These are phyloP conservation scores for Colletotrichum magnum DNA, from an alignment of 2,329 filamentous ascomycete species.

Conservation along the genomic window DNA sequence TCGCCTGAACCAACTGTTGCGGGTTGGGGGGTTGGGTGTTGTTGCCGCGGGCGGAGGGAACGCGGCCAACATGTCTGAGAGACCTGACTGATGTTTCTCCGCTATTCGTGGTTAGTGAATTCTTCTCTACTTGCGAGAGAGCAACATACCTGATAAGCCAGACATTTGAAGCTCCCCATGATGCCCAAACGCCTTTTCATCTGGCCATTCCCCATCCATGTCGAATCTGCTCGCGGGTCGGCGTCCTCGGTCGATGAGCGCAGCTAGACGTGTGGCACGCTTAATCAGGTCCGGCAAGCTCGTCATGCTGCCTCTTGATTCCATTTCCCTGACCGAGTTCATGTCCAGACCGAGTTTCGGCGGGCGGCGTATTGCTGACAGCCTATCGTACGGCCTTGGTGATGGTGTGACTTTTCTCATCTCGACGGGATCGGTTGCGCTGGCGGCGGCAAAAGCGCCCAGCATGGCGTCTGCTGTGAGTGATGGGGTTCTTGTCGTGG, in stretches of 20 bases:
- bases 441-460: slow-evolving; percentile 65
- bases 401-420: slow-evolving; percentile 45
- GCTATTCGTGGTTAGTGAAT: slow-evolving; percentile 47
- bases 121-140: background rate
- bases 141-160: slow-evolving; percentile 49
- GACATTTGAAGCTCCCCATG: slow-evolving; percentile 57
- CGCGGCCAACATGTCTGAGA: slow-evolving; percentile 76
- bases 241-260: slow-evolving; percentile 87
- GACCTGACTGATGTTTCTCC: slow-evolving; percentile 64
- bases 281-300: slow-evolving; percentile 92
- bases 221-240: slow-evolving; percentile 73
- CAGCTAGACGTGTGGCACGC: slow-evolving; percentile 87
- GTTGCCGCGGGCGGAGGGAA: slow-evolving; percentile 72
- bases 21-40: slow-evolving; percentile 63
- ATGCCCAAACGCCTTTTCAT: slow-evolving; percentile 56
- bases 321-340: slow-evolving; percentile 83
- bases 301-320: slow-evolving; percentile 89
- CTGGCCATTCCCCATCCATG: slow-evolving; percentile 62
- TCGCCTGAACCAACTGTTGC: slow-evolving; percentile 59
- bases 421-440: slow-evolving; percentile 58
- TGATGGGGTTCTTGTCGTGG: slow-evolving; percentile 43
- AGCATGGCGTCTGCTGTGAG: slow-evolving; percentile 63
- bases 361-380: slow-evolving; percentile 74
- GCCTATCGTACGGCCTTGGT: slow-evolving; percentile 56
- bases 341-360: slow-evolving; percentile 78